These are phyloP conservation scores for Porcisia deanei DNA, from an alignment of 208 protist species.

Conservation along the genomic window DNA sequence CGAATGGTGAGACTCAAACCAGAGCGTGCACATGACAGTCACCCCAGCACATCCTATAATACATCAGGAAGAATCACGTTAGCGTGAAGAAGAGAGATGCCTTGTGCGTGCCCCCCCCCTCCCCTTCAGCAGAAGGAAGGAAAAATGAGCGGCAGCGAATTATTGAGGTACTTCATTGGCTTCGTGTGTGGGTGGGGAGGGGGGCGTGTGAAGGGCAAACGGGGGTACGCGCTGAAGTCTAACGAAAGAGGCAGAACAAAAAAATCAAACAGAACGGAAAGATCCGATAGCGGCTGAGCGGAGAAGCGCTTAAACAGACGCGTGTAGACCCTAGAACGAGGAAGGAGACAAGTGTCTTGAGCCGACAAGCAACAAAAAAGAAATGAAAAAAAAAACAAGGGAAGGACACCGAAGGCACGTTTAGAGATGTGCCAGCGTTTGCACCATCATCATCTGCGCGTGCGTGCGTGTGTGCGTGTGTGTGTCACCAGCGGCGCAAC, in stretches of 20 bases:
- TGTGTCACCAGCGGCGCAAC: too few species aligned
- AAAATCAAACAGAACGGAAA: too few species aligned
- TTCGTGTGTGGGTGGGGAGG: too few species aligned
- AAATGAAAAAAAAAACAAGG: neutral
- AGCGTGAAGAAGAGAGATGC: neutral
- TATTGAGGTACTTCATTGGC: too few species aligned
- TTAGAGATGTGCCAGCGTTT: neutral
- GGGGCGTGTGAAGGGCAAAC: too few species aligned
- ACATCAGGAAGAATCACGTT: neutral
- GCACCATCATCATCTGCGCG: neutral
- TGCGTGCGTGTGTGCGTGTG: too few species aligned
- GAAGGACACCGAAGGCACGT: neutral
- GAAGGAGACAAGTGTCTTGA: neutral
- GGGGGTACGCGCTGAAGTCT: too few species aligned
- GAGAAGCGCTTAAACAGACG: neutral
- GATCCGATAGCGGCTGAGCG: too few species aligned
- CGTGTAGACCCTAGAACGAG: too few species aligned
- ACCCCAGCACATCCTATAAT: neutral
- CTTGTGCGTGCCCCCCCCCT: neutral
- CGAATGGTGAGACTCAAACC: neutral
- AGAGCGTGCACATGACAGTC: neutral
- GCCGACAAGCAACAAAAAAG: neutral
- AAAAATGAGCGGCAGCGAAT: too few species aligned
- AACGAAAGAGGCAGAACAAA: too few species aligned
- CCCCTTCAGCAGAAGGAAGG: too few species aligned